Base-by-base conservation (phyloP, 2,329 filamentous ascomycete genomes). In the Didymella keratinophila region DNA sequence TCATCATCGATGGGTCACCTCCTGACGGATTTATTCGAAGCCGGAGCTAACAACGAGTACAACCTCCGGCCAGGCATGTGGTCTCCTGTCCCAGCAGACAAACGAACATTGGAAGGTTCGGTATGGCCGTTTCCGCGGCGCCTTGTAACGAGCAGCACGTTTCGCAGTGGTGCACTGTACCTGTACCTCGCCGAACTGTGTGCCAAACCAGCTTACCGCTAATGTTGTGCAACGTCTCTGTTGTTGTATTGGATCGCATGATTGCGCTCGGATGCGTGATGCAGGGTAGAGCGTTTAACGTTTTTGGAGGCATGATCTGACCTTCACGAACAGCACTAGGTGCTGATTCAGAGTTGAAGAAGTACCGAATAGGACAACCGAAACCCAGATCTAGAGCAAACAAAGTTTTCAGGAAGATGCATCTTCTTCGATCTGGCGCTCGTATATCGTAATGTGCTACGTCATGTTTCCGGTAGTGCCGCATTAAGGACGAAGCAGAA, bases 161-260 rank as follows among this genome's bases (percentile, higher is more conserved):
- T 50, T 39, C 43, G 43, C 41, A 51, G 30, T 39, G 34, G 28
- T 27, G 21, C 37, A 36, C 36, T 27, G 43, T 25, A 25, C 23
- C 23, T 51, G n/a, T 52, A 42, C 52, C 51, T 60, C 57, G 57
- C 51, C 56, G 51, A 55, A 47, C 56, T 59, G 56, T 54, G 32
- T 46, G 34, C 47, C 47, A 18, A 46, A 52, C 46, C 36, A 43
- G 44, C 55, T 53, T 32, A 49, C 49, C 49, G 44, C 55, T 53
- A 44, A 34, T 52, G 28, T 47, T 20, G 57, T 56, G 47, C 16
- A 25, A 60, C 52, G 41, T 41, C 16, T 52, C 21, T 39, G n/a
- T 12, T 20, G 18, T 16, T 45, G 42, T 37, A 27, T 34, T 55
- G 51, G 27, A 46, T 50, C 42, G 51, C 45, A 50, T 51, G 44